These are phyloP conservation scores for Mortierella polycephala DNA, from an alignment of 371 early-diverging fungal genomes.

Conservation along the genomic window DNA sequence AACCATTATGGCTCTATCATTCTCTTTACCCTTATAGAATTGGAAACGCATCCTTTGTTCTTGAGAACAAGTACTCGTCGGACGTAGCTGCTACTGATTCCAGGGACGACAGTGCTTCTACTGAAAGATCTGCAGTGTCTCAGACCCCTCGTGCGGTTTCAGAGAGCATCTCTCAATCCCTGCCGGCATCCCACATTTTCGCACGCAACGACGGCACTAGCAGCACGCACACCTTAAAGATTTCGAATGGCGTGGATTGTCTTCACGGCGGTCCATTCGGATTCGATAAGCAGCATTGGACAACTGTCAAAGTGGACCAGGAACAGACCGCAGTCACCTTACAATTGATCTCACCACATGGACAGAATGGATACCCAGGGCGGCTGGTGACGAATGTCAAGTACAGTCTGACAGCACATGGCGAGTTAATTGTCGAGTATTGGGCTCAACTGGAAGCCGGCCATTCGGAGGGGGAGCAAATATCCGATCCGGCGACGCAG, in stretches of 20 bases:
- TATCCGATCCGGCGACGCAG: background rate
- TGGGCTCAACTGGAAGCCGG: conserved; percentile 23
- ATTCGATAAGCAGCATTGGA: conserved; percentile 49
- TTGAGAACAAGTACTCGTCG: conserved; percentile 11
- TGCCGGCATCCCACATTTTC: no score
- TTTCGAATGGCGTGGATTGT: conserved; percentile 48
- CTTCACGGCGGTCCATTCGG: conserved; percentile 39
- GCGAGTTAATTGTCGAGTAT: conserved; percentile 27
- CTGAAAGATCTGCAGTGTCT: background rate
- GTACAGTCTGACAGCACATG: conserved; percentile 15
- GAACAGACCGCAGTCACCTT: conserved; percentile 15
- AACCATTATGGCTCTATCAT: background rate
- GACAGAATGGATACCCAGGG: conserved; percentile 44
- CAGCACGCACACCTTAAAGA: conserved; percentile 12
- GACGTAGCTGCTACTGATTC: background rate
- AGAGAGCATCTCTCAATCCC: background rate
- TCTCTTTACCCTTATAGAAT: conserved; percentile 13
- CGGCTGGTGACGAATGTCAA: conserved; percentile 29
- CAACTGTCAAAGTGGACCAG: conserved; percentile 13
- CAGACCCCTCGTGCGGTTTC: background rate
- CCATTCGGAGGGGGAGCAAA: background rate
- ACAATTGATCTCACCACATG: conserved; percentile 30
- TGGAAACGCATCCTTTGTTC: conserved; percentile 30
- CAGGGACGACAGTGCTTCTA: background rate
- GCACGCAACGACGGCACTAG: no score